phyloP scores from a whole-genome alignment of 1,139 yeast genomes.

The Lodderomyces pseudojiufengensis region DNA sequence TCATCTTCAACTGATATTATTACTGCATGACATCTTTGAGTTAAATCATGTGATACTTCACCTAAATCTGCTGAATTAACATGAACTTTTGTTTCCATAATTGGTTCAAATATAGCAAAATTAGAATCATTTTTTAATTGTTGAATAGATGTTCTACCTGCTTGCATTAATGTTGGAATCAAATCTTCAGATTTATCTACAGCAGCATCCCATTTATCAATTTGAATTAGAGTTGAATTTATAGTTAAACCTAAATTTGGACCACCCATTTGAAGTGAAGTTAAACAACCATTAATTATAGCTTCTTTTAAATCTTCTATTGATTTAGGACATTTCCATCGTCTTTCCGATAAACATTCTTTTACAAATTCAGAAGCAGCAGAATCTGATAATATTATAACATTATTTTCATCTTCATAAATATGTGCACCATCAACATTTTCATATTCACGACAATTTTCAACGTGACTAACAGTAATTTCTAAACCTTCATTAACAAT shows the following conservation, averaged over 20 bases:
- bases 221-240: conserved; percentile 55
- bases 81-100: conserved; percentile 73
- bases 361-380: conserved; percentile 28
- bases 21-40: conserved; percentile 66
- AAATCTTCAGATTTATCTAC: conserved; percentile 40
- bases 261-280: conserved; percentile 80
- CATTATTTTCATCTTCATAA: conserved; percentile 36
- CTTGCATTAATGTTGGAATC: conserved; percentile 25
- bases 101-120: conserved; percentile 76
- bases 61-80: conserved; percentile 76
- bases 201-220: conserved; percentile 53
- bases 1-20: conserved; percentile 65
- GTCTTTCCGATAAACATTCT: conserved; percentile 29
- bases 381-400: conserved; percentile 27
- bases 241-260: conserved; percentile 60
- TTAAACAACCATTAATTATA: conserved; percentile 57
- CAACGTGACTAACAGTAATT: conserved; percentile 52
- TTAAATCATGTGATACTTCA: conserved; percentile 71
- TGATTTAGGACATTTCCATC: conserved; percentile 51
- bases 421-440: conserved; percentile 39
- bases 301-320: conserved; percentile 52
- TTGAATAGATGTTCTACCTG: conserved; percentile 32
- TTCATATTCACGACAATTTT: conserved; percentile 35
- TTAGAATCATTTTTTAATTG: conserved; percentile 25
- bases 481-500: conserved; percentile 20